Base-by-base conservation (phyloP, 2,329 filamentous ascomycete genomes). In the Pezicula neosporulosa region DNA sequence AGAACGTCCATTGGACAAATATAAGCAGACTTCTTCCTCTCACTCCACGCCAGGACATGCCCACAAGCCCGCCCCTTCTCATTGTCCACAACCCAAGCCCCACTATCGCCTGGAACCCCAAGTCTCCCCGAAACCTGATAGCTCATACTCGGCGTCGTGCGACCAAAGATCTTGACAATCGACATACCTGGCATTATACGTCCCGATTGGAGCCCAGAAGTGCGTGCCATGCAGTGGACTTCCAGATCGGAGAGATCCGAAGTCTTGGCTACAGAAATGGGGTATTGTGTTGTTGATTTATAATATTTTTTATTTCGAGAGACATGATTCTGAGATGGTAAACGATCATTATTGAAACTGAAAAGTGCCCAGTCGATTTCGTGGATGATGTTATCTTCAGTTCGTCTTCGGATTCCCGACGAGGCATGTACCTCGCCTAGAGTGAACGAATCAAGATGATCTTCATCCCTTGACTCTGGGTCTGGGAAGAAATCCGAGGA, bases 361-460 rank as follows among this genome's bases (percentile, higher is more conserved):
- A 97, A 91, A 2, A 97, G 74, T 0, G 92, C 91, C 93, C 93
- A 97, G 68, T 97, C 93, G 42, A 97, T 91, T 68, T 97, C 93
- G 66, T 97, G 93, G 6, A 89, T 76, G 21, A 95, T 73, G 4
- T 86, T 85, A 54, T 87, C 77, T 53, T 86, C 80, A 47, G 76
- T 78, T 65, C 88, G 86, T 28, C 93, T 83, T 4, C 90, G 84
- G 52, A 97, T 87, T 6, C 93, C 93, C 19, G 91, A 96, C 0
- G 90, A 95, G 0, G 93, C 93, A 63, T 95, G 90, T 4, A 97
- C 77, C 62, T 90, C 84, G 3, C 93, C 93, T 1, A 97, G 76
- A 13, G 84, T 82, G 62, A 89, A 94, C 0, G 86, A 90, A 42
- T 89, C 83, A 1, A 97, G 77, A 58, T 97, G 87, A 52, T 97